Conservation (phyloP, 2,329 filamentous ascomycete genomes). For the Hawksworthiomyces lignivorus region DNA sequence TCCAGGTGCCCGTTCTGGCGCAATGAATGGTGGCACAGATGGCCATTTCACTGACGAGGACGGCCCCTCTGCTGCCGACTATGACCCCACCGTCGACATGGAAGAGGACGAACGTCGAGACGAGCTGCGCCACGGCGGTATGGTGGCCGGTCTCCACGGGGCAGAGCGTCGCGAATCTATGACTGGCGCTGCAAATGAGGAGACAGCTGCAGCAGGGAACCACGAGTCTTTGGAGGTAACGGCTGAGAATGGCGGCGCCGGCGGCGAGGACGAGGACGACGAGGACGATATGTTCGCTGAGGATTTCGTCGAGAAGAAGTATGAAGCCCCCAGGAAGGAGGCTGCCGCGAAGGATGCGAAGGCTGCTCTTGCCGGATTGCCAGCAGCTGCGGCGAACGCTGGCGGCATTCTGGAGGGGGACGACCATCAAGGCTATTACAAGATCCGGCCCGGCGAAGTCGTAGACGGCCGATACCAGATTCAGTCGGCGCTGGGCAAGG, state of each 20-base stretch:
- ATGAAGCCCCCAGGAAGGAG: constrained; percentile 41
- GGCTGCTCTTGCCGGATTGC: constrained; percentile 28
- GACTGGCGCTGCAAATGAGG: too few species aligned
- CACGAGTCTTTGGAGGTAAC: constrained; percentile 18
- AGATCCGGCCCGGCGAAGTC: constrained; percentile 84
- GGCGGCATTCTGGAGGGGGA: constrained; percentile 84
- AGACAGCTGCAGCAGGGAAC: too few species aligned
- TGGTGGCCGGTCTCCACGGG: constrained; percentile 35
- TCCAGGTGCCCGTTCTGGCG: neutral
- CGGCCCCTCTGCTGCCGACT: constrained; percentile 85
- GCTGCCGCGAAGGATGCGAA: constrained; percentile 25
- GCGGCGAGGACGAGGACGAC: constrained; percentile 25
- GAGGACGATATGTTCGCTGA: constrained; percentile 90
- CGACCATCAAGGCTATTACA: constrained; percentile 93
- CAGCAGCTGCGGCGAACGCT: constrained; percentile 45
- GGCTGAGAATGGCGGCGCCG: constrained; percentile 12
- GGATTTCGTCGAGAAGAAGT: constrained; percentile 62
- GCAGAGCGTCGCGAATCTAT: constrained; percentile 19
- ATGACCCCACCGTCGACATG: constrained; percentile 85
- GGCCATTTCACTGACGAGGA: constrained; percentile 54
- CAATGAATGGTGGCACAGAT: too few species aligned
- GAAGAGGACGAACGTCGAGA: constrained; percentile 70
- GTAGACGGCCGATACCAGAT: constrained; percentile 86
- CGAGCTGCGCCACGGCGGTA: constrained; percentile 53
- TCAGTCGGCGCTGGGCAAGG: constrained; percentile 78